Evolutionary conservation across 2,329 filamentous ascomycete genomes (phyloP).

Genomic region (Nemania diffusa): DNA sequence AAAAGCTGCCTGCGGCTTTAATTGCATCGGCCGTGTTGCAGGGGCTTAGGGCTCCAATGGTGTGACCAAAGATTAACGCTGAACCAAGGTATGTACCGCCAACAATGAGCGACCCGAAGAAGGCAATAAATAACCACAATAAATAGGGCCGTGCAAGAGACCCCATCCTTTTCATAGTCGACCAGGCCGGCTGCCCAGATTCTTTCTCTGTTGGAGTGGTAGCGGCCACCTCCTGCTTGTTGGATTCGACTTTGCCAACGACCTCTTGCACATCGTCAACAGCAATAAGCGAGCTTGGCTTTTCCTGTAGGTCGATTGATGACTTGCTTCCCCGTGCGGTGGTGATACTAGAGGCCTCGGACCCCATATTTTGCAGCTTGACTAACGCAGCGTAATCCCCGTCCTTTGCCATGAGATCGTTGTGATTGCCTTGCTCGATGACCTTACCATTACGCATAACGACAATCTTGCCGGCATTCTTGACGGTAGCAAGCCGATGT

Average conservation of each 20-base stretch:
- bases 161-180: conserved; percentile 53
- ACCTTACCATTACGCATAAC: conserved; percentile 69
- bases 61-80: conserved; percentile 65
- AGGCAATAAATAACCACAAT: conserved; percentile 53
- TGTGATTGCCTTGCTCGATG: conserved; percentile 71
- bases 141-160: conserved; percentile 54
- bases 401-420: conserved; percentile 61
- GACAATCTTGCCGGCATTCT: conserved; percentile 72
- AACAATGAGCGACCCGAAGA: conserved; percentile 62
- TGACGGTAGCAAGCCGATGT: conserved; percentile 68
- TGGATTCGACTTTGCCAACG: conserved; percentile 22
- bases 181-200: conserved; percentile 47
- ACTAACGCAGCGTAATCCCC: conserved; percentile 49
- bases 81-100: conserved; percentile 64
- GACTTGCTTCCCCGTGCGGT: conserved; percentile 45
- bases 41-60: conserved; percentile 61
- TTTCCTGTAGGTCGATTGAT: conserved; percentile 52
- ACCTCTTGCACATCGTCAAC: conserved; percentile 35
- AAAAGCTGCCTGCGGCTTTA: conserved; percentile 50
- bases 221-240: conserved; percentile 28
- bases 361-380: conserved; percentile 49
- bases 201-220: conserved; percentile 25
- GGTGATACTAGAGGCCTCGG: conserved; percentile 49
- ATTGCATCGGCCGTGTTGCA: conserved; percentile 56
- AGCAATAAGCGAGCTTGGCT: conserved; percentile 7